phyloP scores from a whole-genome alignment of 208 protist genomes.

The Blastocrithidia nonstop region DNA sequence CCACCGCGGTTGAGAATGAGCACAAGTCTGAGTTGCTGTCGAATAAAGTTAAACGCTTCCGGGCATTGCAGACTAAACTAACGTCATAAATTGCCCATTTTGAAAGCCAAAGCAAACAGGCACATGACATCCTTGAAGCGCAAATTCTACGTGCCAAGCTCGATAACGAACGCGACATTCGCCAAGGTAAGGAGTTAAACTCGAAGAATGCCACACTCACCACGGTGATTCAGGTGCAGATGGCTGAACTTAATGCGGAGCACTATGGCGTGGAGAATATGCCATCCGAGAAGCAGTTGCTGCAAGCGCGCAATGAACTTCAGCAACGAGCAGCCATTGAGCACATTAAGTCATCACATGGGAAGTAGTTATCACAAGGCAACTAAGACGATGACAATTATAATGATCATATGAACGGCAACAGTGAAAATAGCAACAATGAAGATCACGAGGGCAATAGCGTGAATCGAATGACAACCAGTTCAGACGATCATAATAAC shows the following conservation, averaged over 20 bases:
- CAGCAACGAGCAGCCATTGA: background rate
- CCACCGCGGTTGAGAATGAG: slow-evolving; percentile 25
- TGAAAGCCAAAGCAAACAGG: slow-evolving; percentile 19
- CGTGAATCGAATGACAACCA: too few species aligned
- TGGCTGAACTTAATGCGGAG: slow-evolving; percentile 58
- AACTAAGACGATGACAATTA: too few species aligned
- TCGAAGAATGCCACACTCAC: slow-evolving; percentile 41
- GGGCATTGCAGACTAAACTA: slow-evolving; percentile 46
- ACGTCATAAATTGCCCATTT: slow-evolving; percentile 17
- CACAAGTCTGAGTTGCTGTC: slow-evolving; percentile 10
- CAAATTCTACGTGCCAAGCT: slow-evolving; percentile 30
- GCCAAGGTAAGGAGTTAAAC: slow-evolving; percentile 53
- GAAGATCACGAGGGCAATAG: too few species aligned
- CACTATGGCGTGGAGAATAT: slow-evolving; percentile 61
- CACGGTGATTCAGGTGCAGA: slow-evolving; percentile 42
- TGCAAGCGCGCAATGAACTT: slow-evolving; percentile 20
- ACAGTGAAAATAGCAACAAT: too few species aligned
- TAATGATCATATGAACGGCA: too few species aligned
- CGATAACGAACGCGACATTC: slow-evolving; percentile 35
- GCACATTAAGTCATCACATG: too few species aligned
- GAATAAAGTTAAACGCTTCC: slow-evolving; percentile 42
- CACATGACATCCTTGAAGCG: slow-evolving; percentile 18
- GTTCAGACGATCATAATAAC: too few species aligned
- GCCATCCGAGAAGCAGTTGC: slow-evolving; percentile 30
- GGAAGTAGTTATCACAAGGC: too few species aligned